phyloP scores from a whole-genome alignment of 495 filamentous ascomycete genomes.

The Aspergillus funiculosus region DNA sequence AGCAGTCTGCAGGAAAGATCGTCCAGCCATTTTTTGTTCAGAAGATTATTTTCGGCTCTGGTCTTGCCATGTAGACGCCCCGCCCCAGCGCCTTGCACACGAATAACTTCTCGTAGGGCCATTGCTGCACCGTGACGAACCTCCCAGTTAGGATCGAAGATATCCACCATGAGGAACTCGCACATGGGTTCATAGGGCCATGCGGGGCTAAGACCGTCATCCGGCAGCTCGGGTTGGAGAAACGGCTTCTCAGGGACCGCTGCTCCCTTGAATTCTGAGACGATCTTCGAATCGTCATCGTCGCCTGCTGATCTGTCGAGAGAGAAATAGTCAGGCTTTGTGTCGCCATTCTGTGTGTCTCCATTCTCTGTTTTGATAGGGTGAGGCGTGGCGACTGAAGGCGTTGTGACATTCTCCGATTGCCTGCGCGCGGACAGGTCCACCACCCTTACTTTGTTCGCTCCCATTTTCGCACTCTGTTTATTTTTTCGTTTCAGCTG shows the following conservation, averaged over 20 bases:
- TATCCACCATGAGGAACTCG: conserved; percentile 84
- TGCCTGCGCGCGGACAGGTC: conserved; percentile 70
- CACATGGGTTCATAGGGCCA: conserved; percentile 95
- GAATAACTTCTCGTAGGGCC: conserved; percentile 85
- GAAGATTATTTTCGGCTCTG: conserved; percentile 64
- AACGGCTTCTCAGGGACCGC: conserved; percentile 53
- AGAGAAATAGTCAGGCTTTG: conserved; percentile 72
- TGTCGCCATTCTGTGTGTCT: conserved; percentile 48
- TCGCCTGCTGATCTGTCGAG: conserved; percentile 67
- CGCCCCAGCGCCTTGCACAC: conserved; percentile 89
- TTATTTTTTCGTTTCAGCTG: conserved; percentile 89
- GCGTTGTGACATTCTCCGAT: conserved; percentile 61
- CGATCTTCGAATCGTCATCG: conserved; percentile 84
- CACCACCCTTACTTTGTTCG: conserved; percentile 83
- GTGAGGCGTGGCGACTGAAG: conserved; percentile 58
- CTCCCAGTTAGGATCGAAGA: conserved; percentile 94
- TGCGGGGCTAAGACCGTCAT: conserved; percentile 61
- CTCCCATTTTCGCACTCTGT: conserved; percentile 72
- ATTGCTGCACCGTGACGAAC: conserved; percentile 95
- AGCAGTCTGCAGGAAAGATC: conserved; percentile 88
- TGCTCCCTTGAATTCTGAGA: conserved; percentile 91
- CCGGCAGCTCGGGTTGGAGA: conserved; percentile 61
- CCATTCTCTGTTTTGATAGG: conserved; percentile 60
- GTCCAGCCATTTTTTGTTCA: conserved; percentile 82
- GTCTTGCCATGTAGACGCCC: conserved; percentile 68